These are phyloP conservation scores for Boletellus sp. DNA, from an alignment of 768 basidiomycete species.

Conservation along the genomic window DNA sequence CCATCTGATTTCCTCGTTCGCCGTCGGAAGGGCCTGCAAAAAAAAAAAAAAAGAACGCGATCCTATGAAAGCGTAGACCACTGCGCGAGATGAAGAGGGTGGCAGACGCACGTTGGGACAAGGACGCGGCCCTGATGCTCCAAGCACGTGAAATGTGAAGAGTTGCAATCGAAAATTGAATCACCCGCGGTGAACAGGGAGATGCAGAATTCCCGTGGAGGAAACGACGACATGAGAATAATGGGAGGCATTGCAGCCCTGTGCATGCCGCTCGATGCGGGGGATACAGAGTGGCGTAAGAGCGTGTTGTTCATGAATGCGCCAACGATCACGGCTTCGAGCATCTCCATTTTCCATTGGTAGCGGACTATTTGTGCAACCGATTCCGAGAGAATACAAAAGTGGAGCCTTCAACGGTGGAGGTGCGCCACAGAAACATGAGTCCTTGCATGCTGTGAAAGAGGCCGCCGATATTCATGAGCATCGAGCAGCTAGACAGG, in stretches of 20 bases:
- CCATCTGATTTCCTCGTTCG: conserved; percentile 70
- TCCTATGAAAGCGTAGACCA: conserved; percentile 76
- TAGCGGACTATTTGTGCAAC: conserved; percentile 55
- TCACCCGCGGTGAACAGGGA: conserved; percentile 67
- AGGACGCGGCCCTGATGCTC: conserved; percentile 69
- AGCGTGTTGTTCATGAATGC: neutral
- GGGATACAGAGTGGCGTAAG: neutral
- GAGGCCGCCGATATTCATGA: conserved; percentile 69
- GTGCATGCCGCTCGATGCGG: conserved; percentile 47
- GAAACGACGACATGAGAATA: conserved; percentile 78
- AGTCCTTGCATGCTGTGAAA: conserved; percentile 81
- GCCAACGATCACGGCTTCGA: conserved; percentile 71
- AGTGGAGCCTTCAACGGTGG: conserved; percentile 65
- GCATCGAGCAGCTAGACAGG: conserved; percentile 20
- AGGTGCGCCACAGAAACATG: conserved; percentile 51
- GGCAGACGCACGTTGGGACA: conserved; percentile 75
- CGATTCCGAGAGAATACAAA: conserved; percentile 52
- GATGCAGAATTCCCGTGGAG: conserved; percentile 88
- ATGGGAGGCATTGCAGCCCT: conserved; percentile 71
- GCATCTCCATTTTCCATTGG: conserved; percentile 70
- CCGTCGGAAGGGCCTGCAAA: conserved; percentile 76
- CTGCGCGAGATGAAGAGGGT: conserved; percentile 67
- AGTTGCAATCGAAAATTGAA: neutral
- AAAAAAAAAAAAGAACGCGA: conserved; percentile 44
- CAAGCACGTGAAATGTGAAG: conserved; percentile 27